Evolutionary conservation across 257 asterid species (phyloP), one percentile per base, ranked within the genome.

Genomic region (Jaltomata sinuosa): DNA sequence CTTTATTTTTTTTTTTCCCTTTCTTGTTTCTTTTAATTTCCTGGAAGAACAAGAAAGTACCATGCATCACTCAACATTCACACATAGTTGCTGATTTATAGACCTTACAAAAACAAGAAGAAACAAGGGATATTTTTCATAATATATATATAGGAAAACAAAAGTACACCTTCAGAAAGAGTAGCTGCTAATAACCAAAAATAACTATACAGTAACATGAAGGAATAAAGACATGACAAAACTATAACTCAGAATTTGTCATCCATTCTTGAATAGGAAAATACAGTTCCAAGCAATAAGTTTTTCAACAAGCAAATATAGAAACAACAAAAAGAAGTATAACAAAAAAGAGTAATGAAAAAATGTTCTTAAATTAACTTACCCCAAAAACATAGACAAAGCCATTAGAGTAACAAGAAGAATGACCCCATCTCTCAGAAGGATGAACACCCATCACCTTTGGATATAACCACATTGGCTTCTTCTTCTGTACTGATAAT

Each of bases 391-490:
- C 86, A 91, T 94, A 96, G 68, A 94, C 85, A 5, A 87, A 89
- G 7, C 97, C 98, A 88, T 93, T 91, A 89, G 87, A 93, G 89
- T 87, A 92, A 90, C 95, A 94, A 72, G 99, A 88, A 77, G 99
- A 94, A 89, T 96, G 98, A 62, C 99, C 99, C 99, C 99, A 96
- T 93, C 99, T 94, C 88, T 94, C 95, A 85, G 95, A 92, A 91
- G 98, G 98, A 84, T 85, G 88, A 69, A 91, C 87, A 50, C 97
- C 98, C 87, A 86, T 80, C 69, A 93, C 89, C 87, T 91, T 93
- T 38, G 98, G 99, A 85, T 86, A 89, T 38, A 89, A 50, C 98
- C 94, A 92, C 97, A 93, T 91, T 91, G 97, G 91, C 83, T 89
- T 92, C 85, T 89, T 93, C 86, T 64, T 82, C 34, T 86, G 88